Conservation (phyloP, 106 monocot species). For the Dendrobium officinale region DNA sequence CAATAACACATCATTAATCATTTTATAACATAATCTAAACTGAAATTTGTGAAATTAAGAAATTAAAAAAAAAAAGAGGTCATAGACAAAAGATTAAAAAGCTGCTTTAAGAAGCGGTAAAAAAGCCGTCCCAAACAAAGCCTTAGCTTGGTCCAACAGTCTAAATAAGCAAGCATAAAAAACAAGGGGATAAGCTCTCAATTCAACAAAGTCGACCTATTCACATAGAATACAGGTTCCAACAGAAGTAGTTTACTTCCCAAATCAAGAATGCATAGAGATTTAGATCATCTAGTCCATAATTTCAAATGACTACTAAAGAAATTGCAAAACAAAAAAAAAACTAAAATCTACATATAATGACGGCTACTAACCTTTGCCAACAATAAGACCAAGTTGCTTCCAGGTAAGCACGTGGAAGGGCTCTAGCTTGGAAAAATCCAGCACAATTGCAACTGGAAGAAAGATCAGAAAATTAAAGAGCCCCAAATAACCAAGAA, state of each 20-base stretch:
- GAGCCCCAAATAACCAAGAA: slow-evolving; percentile 82
- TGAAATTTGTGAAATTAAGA: too few relatives aligned
- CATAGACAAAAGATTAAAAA: not conserved
- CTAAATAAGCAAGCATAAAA: not conserved
- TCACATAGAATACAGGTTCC: not conserved
- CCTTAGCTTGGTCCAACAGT: not conserved
- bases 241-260: not conserved
- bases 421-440: slow-evolving; percentile 66
- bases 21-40: too few relatives aligned
- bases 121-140: too few relatives aligned
- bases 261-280: not conserved
- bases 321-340: not conserved
- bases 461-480: slow-evolving; percentile 82
- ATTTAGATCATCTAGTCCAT: not conserved
- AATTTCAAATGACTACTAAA: not conserved
- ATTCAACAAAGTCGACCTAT: not conserved
- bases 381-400: slow-evolving; percentile 76
- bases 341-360: not conserved
- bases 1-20: too few relatives aligned
- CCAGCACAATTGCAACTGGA: slow-evolving; percentile 58
- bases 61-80: not conserved
- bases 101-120: too few relatives aligned
- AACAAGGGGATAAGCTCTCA: not conserved
- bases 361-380: slow-evolving; percentile 54
- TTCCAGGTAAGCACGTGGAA: slow-evolving; percentile 67